Conservation (phyloP, 768 basidiomycete species). For the Calocybe cyanea region DNA sequence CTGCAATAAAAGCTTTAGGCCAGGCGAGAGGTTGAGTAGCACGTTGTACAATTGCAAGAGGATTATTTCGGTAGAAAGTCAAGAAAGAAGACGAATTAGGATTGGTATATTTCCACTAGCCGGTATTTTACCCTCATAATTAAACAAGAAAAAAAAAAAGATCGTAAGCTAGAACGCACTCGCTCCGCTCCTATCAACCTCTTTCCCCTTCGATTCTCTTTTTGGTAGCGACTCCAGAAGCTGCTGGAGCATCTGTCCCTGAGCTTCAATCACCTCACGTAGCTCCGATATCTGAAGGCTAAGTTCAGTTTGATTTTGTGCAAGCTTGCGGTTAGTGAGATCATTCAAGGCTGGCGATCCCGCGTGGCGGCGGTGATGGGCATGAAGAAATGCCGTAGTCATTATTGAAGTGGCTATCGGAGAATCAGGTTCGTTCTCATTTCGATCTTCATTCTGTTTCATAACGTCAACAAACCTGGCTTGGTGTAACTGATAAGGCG, state of each 20-base stretch:
- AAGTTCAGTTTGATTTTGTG: constrained; percentile 64
- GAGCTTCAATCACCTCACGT: constrained; percentile 49
- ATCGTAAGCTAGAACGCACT: no score
- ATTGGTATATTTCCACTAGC: no score
- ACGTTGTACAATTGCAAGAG: no score
- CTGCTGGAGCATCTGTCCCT: constrained; percentile 47
- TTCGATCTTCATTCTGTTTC: constrained; percentile 15
- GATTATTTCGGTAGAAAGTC: no score
- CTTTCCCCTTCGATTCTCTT: no score
- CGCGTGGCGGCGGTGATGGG: neutral
- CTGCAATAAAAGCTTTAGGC: no score
- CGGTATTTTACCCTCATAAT: no score
- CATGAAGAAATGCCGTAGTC: constrained; percentile 11
- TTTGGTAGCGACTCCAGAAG: constrained; percentile 21
- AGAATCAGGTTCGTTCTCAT: constrained; percentile 10
- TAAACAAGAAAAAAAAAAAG: no score
- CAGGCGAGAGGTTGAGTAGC: no score
- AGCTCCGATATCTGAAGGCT: constrained; percentile 62
- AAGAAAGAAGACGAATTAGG: no score
- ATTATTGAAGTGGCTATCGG: neutral
- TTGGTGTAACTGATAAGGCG: neutral
- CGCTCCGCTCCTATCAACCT: no score
- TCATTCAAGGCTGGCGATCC: constrained; percentile 28
- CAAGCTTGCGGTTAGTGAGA: constrained; percentile 56
- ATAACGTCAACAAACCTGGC: neutral